These are phyloP conservation scores for Saccharum officinarum DNA, from an alignment of 176 grass and related monocot species.

Conservation along the genomic window DNA sequence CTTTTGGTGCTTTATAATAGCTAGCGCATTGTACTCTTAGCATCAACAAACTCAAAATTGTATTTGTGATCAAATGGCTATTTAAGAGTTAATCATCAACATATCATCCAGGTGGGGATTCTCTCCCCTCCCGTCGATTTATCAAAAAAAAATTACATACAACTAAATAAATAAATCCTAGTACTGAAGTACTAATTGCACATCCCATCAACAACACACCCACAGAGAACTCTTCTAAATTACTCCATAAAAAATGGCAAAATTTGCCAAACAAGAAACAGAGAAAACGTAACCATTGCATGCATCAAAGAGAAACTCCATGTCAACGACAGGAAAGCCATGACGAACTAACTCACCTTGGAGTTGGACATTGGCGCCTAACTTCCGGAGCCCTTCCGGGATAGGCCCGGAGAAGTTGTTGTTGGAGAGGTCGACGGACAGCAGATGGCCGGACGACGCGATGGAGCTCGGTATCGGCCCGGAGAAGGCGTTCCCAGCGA, in stretches of 20 bases:
- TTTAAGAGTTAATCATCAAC: too few relatives aligned
- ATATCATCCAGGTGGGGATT: too few relatives aligned
- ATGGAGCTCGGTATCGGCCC: conserved; percentile 65
- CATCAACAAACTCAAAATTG: too few relatives aligned
- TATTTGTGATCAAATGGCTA: too few relatives aligned
- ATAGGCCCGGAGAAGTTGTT: conserved; percentile 70
- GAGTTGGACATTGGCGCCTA: conserved; percentile 19
- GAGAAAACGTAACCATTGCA: neutral
- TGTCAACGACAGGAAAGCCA: neutral
- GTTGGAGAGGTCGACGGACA: conserved; percentile 43
- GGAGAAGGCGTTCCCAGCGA: conserved; percentile 55
- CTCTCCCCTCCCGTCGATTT: too few relatives aligned
- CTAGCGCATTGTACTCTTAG: too few relatives aligned
- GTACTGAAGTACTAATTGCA: neutral
- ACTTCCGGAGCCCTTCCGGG: conserved; percentile 38
- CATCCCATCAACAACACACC: neutral
- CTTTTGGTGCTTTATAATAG: too few relatives aligned
- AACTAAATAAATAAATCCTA: neutral
- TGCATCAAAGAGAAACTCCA: neutral
- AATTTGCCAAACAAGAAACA: neutral
- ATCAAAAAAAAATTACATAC: neutral
- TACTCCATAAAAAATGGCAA: neutral
- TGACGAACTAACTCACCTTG: conserved; percentile 44
- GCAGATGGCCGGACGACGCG: conserved; percentile 34
- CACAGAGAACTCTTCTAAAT: neutral